phyloP scores from a whole-genome alignment of 805 yeast species.

The Spathaspora girioi region DNA sequence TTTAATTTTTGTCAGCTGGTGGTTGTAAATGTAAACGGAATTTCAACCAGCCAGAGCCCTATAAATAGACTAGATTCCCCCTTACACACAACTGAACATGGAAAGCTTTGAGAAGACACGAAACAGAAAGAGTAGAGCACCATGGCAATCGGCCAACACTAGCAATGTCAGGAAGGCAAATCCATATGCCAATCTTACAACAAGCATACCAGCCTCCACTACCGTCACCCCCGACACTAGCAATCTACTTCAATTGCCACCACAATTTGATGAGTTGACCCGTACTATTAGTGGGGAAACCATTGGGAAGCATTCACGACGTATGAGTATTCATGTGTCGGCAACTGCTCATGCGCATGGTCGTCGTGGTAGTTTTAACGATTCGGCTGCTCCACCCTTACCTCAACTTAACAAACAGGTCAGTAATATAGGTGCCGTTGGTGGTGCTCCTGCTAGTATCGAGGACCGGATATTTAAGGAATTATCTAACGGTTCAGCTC shows the following conservation, averaged over 20 bases:
- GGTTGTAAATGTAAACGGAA: background rate
- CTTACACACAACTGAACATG: constrained; percentile 14
- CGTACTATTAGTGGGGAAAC: background rate
- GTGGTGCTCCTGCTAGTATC: constrained; percentile 5
- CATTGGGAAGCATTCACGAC: constrained; percentile 16
- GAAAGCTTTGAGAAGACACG: constrained; percentile 24
- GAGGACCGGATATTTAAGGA: constrained; percentile 26
- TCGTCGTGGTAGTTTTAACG: constrained; percentile 23
- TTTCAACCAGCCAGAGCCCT: background rate
- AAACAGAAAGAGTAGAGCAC: constrained; percentile 41
- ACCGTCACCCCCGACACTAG: background rate
- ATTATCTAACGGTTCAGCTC: constrained; percentile 62
- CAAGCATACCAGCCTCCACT: too few species aligned
- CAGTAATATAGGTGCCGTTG: constrained; percentile 4
- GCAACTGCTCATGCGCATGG: constrained; percentile 32
- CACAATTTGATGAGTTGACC: background rate
- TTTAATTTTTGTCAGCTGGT: background rate
- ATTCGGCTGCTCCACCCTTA: constrained; percentile 28
- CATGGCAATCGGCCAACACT: constrained; percentile 28
- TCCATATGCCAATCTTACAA: constrained; percentile 2
- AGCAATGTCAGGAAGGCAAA: constrained; percentile 4
- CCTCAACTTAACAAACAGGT: constrained; percentile 16
- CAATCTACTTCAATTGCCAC: background rate
- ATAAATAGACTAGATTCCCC: background rate
- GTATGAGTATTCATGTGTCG: constrained; percentile 37